Conservation (phyloP, 2,329 filamentous ascomycete species). For the Fusarium mangiferae region DNA sequence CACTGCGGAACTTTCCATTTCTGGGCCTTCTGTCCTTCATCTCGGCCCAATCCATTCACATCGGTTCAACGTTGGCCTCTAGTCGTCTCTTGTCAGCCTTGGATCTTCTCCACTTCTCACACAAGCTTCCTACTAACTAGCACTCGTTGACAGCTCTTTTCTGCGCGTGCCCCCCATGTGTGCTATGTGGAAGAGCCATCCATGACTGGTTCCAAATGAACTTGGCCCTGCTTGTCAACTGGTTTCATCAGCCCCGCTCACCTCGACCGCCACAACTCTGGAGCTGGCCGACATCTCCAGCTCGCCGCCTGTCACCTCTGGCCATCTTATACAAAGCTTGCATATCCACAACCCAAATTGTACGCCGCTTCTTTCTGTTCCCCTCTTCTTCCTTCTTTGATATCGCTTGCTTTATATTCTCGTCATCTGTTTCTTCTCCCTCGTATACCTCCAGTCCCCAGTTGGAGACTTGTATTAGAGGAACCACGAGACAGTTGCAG, state of each 20-base stretch:
- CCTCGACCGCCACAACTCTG: conserved; percentile 52
- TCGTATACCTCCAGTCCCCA: not conserved
- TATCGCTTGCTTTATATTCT: not conserved
- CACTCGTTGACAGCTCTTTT: conserved; percentile 49
- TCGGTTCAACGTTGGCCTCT: conserved; percentile 1
- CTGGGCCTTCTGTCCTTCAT: conserved; percentile 16
- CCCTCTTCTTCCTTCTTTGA: conserved; percentile 24
- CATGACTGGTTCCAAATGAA: conserved; percentile 58
- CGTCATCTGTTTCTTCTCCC: not conserved
- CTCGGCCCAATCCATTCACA: conserved; percentile 12
- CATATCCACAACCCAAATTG: conserved; percentile 38
- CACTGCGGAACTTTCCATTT: conserved; percentile 14
- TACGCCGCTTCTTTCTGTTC: conserved; percentile 34
- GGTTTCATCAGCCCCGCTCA: conserved; percentile 56
- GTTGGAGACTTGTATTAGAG: not conserved
- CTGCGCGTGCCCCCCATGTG: conserved; percentile 41
- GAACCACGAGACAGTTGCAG: not conserved
- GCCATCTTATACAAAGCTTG: conserved; percentile 41
- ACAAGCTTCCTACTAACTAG: conserved; percentile 21
- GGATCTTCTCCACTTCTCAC: conserved; percentile 26
- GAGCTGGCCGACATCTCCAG: conserved; percentile 61
- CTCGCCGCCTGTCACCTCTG: conserved; percentile 44
- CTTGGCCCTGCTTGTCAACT: conserved; percentile 55
- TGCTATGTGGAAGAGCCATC: conserved; percentile 47
- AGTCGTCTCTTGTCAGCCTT: conserved; percentile 23